A percentile compares a stretch with the other conserved stretches of the same genome.
Evolutionary conservation across 805 yeast species (phyloP).

Genomic region (Zygosaccharomyces bisporus): DNA sequence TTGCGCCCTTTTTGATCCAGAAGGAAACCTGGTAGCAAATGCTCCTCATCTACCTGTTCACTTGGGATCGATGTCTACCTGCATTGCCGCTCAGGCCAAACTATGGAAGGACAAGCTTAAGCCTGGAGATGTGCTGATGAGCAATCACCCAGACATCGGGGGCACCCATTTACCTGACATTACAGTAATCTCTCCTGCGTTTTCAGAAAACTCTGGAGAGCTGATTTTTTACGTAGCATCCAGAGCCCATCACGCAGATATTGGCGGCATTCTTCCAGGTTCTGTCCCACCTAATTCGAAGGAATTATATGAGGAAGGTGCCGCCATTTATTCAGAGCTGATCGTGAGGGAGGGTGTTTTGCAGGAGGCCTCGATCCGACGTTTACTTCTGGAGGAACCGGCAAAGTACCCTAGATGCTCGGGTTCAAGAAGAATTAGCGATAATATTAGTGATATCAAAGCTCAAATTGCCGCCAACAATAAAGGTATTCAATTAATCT

Average conservation of each 20-base stretch:
- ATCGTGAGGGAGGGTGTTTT: constrained; percentile 69
- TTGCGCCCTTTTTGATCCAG: constrained; percentile 74
- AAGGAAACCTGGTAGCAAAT: constrained; percentile 79
- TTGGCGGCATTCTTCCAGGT: constrained; percentile 89
- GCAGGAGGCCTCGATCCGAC: constrained; percentile 65
- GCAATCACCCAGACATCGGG: constrained; percentile 81
- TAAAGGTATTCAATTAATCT: constrained; percentile 70
- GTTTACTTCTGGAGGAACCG: constrained; percentile 65
- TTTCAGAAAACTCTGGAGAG: constrained; percentile 46
- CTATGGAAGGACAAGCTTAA: constrained; percentile 60
- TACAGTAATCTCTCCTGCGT: constrained; percentile 88
- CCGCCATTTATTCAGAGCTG: constrained; percentile 73
- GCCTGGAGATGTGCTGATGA: constrained; percentile 72
- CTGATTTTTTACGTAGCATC: constrained; percentile 87
- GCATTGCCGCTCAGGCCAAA: constrained; percentile 61
- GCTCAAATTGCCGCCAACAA: constrained; percentile 89
- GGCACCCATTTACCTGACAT: constrained; percentile 89
- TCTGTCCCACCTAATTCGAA: constrained; percentile 93
- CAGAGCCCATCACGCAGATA: constrained; percentile 95
- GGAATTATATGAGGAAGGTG: constrained; percentile 85
- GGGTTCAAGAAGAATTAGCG: constrained; percentile 80
- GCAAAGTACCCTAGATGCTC: constrained; percentile 81
- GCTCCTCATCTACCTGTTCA: constrained; percentile 90
- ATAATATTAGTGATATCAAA: constrained; percentile 77
- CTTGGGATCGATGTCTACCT: constrained; percentile 80